Evolutionary conservation across 306 rosid genomes (phyloP).

Genomic region (Acacia confusa): DNA sequence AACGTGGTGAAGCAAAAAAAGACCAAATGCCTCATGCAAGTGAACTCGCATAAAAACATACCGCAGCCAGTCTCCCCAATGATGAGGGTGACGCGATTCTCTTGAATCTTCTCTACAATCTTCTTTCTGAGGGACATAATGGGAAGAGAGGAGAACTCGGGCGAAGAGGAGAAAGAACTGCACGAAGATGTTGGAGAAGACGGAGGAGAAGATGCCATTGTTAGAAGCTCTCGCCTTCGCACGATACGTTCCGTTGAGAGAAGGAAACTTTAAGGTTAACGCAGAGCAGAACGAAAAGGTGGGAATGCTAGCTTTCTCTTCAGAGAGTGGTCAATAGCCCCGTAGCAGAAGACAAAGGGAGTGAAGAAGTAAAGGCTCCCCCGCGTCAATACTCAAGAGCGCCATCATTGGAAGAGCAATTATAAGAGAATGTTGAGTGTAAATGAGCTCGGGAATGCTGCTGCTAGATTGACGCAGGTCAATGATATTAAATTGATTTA

Average conservation of each 20-base stretch:
- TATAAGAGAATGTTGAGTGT: constrained; percentile 14
- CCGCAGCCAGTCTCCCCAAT: constrained; percentile 95
- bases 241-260: background rate
- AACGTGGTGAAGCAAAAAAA: background rate
- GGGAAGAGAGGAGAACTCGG: constrained; percentile 62
- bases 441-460: constrained; percentile 4
- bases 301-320: background rate
- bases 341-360: background rate
- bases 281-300: background rate
- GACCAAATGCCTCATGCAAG: background rate
- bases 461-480: background rate
- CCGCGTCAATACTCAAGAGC: background rate
- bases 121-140: constrained; percentile 58
- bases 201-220: constrained; percentile 63
- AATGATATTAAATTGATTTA: background rate
- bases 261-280: background rate
- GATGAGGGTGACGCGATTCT: constrained; percentile 87
- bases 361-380: background rate
- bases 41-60: constrained; percentile 18
- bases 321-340: background rate
- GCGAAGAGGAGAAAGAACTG: constrained; percentile 32
- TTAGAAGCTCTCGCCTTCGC: constrained; percentile 9
- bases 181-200: constrained; percentile 28
- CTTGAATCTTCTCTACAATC: constrained; percentile 71
- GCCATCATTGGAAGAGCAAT: background rate